These are phyloP conservation scores for Aspergillus proliferans DNA, from an alignment of 2,329 filamentous ascomycete species.

Conservation along the genomic window DNA sequence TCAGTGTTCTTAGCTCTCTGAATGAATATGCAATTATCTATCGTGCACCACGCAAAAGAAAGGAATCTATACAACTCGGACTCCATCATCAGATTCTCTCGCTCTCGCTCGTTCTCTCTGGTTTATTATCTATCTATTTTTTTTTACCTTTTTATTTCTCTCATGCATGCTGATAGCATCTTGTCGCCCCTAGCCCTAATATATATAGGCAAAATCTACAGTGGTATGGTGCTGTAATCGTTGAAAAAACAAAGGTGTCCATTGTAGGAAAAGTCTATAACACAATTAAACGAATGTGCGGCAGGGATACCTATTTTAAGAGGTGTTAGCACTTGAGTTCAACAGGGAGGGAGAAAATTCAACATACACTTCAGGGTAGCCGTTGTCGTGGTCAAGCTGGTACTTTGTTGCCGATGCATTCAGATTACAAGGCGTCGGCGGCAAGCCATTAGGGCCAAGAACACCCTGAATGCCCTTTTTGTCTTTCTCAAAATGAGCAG, in stretches of 20 bases:
- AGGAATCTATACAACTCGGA: no score
- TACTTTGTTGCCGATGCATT: slow-evolving; percentile 51
- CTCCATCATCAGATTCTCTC: no score
- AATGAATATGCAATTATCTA: no score
- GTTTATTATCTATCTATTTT: no score
- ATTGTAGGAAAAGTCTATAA: neutral
- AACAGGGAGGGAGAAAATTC: slow-evolving; percentile 13
- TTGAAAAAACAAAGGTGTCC: no score
- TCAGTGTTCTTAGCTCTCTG: no score
- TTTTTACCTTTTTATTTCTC: neutral
- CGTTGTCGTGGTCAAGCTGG: slow-evolving; percentile 59
- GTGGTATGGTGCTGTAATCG: no score
- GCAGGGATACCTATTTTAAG: slow-evolving; percentile 37
- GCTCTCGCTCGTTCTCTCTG: no score
- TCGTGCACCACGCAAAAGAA: no score
- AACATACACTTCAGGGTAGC: slow-evolving; percentile 65
- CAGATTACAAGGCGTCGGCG: slow-evolving; percentile 75
- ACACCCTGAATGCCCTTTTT: slow-evolving; percentile 51
- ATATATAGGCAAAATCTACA: neutral
- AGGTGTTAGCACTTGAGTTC: slow-evolving; percentile 30
- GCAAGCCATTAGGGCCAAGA: slow-evolving; percentile 70
- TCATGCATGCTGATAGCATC: no score
- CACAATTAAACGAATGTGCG: slow-evolving; percentile 38
- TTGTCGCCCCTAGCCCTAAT: neutral
- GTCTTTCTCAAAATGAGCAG: slow-evolving; percentile 65